A percentile compares a stretch with the other conserved stretches of the same genome.
phyloP scores from a whole-genome alignment of 306 rosid species.

The Medicago arabica region DNA sequence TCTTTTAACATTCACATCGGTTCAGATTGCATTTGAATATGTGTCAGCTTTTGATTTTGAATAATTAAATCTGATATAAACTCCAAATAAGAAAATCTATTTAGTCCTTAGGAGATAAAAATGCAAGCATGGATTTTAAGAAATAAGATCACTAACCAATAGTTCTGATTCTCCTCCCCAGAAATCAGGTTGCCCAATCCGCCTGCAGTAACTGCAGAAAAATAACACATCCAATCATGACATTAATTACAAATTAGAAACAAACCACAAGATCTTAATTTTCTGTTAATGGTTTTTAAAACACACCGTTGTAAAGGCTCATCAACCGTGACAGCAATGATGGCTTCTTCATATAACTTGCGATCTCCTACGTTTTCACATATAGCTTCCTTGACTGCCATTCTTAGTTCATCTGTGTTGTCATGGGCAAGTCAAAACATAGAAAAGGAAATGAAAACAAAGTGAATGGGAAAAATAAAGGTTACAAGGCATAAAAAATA shows the following conservation, averaged over 20 bases:
- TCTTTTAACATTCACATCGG: conserved; percentile 14
- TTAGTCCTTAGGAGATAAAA: conserved; percentile 12
- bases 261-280: conserved; percentile 28
- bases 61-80: no score
- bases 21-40: background rate
- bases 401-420: conserved; percentile 77
- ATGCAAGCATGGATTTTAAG: conserved; percentile 16
- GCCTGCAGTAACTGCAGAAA: conserved; percentile 76
- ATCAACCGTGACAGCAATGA: conserved; percentile 85
- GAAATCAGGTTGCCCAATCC: conserved; percentile 79
- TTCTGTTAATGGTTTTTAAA: conserved; percentile 35
- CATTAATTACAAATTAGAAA: background rate
- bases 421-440: conserved; percentile 30
- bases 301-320: conserved; percentile 79
- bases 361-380: conserved; percentile 74
- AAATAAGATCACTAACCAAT: conserved; percentile 65
- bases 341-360: conserved; percentile 73
- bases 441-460: background rate
- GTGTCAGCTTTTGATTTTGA: no score
- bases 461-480: background rate
- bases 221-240: conserved; percentile 34
- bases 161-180: conserved; percentile 99
- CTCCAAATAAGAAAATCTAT: conserved; percentile 5
- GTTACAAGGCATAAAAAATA: conserved; percentile 20
- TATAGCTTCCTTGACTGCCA: conserved; percentile 88